A percentile compares a stretch with the other conserved stretches of the same genome.
These are phyloP conservation scores for Rosa chinensis DNA, from an alignment of 306 rosid genomes.

Conservation along the genomic window DNA sequence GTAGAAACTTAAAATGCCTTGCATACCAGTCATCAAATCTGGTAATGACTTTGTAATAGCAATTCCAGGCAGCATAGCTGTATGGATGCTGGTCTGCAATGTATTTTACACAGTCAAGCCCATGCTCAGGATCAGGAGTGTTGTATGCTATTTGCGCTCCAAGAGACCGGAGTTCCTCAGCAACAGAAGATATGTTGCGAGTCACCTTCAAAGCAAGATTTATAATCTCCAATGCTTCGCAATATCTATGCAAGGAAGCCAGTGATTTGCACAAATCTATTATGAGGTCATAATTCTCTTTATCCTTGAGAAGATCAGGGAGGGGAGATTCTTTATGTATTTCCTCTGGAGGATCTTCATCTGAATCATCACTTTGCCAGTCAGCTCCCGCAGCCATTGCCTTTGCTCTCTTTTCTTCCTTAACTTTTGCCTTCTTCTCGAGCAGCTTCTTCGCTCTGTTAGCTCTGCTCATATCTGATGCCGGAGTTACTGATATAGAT, in stretches of 20 bases:
- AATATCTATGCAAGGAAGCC: slow-evolving; percentile 66
- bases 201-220: slow-evolving; percentile 64
- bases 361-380: slow-evolving; percentile 76
- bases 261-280: slow-evolving; percentile 79
- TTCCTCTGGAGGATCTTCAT: slow-evolving; percentile 59
- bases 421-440: slow-evolving; percentile 56
- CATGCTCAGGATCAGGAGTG: slow-evolving; percentile 80
- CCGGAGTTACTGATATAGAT: slow-evolving; percentile 66
- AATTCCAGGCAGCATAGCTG: slow-evolving; percentile 89
- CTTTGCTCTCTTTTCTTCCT: slow-evolving; percentile 67
- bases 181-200: slow-evolving; percentile 47
- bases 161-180: slow-evolving; percentile 76
- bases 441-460: slow-evolving; percentile 74
- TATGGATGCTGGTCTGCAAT: slow-evolving; percentile 78
- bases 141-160: slow-evolving; percentile 92
- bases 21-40: slow-evolving; percentile 82
- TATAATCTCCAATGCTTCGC: slow-evolving; percentile 81
- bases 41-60: slow-evolving; percentile 85
- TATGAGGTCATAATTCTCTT: slow-evolving; percentile 65
- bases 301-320: slow-evolving; percentile 64
- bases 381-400: slow-evolving; percentile 74
- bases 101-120: slow-evolving; percentile 78
- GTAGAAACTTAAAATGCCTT: slow-evolving; percentile 68
- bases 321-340: slow-evolving; percentile 57
- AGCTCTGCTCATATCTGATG: slow-evolving; percentile 72